Evolutionary conservation across 495 filamentous ascomycete species (phyloP).

Genomic region (Apiosordaria backusii): DNA sequence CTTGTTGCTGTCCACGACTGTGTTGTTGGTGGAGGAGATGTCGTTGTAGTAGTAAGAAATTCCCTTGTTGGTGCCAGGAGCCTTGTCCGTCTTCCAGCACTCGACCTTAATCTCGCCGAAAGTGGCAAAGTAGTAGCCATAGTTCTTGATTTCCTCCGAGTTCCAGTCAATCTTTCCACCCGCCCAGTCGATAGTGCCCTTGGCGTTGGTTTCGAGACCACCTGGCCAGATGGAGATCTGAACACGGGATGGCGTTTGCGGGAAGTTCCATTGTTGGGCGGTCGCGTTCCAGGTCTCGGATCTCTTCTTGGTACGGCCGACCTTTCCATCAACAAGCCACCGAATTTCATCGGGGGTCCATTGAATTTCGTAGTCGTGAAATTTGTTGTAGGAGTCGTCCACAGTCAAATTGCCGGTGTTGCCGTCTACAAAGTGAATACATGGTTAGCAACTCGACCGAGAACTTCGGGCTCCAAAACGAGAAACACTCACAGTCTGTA

Average conservation of each 20-base stretch:
- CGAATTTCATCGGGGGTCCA: constrained; percentile 82
- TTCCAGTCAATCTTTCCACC: constrained; percentile 90
- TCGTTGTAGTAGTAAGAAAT: constrained; percentile 74
- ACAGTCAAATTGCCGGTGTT: constrained; percentile 69
- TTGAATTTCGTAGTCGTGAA: constrained; percentile 88
- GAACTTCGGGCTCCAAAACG: background rate
- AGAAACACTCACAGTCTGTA: constrained; percentile 70
- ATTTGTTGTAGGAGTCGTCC: constrained; percentile 69
- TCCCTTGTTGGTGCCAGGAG: constrained; percentile 55
- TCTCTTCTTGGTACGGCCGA: constrained; percentile 68
- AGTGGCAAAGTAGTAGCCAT: constrained; percentile 85
- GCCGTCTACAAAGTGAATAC: constrained; percentile 49
- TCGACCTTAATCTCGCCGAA: constrained; percentile 73
- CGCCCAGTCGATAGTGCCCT: constrained; percentile 88
- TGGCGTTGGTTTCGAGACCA: constrained; percentile 69
- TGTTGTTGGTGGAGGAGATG: constrained; percentile 63
- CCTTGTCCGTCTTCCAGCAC: constrained; percentile 72
- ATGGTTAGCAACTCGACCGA: constrained; percentile 24
- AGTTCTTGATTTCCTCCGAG: constrained; percentile 69
- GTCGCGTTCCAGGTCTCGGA: constrained; percentile 81
- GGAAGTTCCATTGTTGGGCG: constrained; percentile 77
- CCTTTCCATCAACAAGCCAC: constrained; percentile 80
- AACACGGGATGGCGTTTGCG: constrained; percentile 89
- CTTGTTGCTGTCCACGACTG: constrained; percentile 70
- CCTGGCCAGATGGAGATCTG: constrained; percentile 97